Base-by-base conservation (phyloP, 371 early-diverging fungal genomes). In the Fennellomyces sp. region DNA sequence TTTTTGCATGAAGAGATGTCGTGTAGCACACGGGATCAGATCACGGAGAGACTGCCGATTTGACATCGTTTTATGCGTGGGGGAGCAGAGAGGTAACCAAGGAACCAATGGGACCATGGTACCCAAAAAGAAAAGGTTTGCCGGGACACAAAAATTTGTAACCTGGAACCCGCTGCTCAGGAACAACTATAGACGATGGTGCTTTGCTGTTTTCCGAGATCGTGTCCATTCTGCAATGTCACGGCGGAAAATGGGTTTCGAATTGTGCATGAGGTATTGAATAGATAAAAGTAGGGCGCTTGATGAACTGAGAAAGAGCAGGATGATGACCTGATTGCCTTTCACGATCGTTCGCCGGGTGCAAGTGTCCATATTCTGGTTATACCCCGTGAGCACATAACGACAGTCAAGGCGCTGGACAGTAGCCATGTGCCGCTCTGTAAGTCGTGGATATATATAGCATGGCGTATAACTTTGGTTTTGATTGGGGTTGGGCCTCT, bases 271-370 rank as follows among this genome's bases (percentile, higher is more conserved):
- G 63, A 65, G 59, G 55, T 56, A 57, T n/a, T n/a, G 12, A 17
- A 0, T 28, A 27, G 13, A 39, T 29, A 26, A 33, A 51, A 12
- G 17, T 21, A 41, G 5, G 5, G 36, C 10, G 38, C 0, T 27
- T 53, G 21, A 17, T 38, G 45, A 30, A 6, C 10, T 6, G 17
- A 0, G 19, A 29, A 49, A 11, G 29, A 6, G 23, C 21, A 84
- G 80, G 82, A 84, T 52, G 78, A 77, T 33, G 66, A 76, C 21
- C 57, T 81, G 39, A 63, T 84, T 25, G 87, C 83, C 3, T 85
- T 88, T 63, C 70, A 75, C 35, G 88, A 88, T 69, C 80, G 82
- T n/a, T 72, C 76, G 15, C 87, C 88, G 12, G 72, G 75, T 13
- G 83, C 83, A 11, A 52, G 63, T 17, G 19, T 75, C 15, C 88